Percentiles rank a stretch among this genome's conserved stretches.
Evolutionary conservation across 163 green algal genomes (phyloP).

Genomic region (Volvox carteri): DNA sequence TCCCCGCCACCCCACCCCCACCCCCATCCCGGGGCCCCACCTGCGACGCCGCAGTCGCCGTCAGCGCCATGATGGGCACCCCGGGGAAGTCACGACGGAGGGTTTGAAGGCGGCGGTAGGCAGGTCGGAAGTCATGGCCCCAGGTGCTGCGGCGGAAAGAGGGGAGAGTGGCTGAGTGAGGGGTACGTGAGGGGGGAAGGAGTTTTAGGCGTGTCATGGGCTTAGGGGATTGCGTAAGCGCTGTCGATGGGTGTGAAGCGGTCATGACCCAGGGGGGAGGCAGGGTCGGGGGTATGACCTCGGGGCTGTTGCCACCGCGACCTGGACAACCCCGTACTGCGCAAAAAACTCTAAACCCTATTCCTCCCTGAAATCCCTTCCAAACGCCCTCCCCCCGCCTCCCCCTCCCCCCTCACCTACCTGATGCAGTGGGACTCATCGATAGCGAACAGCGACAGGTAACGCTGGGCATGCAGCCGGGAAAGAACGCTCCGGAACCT

Average conservation of each 20-base stretch:
- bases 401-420: no score
- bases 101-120: constrained; percentile 76
- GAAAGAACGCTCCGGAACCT: constrained; percentile 69
- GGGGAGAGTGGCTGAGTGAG: neutral
- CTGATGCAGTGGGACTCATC: constrained; percentile 90
- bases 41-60: constrained; percentile 68
- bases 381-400: no score
- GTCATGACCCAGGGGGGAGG: no score
- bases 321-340: no score
- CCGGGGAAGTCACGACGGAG: constrained; percentile 67
- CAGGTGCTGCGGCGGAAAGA: constrained; percentile 58
- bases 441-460: constrained; percentile 75
- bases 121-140: constrained; percentile 87
- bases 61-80: constrained; percentile 86
- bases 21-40: constrained; percentile 39
- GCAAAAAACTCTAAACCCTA: no score
- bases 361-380: no score
- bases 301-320: no score
- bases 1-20: neutral
- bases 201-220: no score
- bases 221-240: no score
- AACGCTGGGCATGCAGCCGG: constrained; percentile 42
- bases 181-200: neutral
- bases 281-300: no score
- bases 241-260: no score